Evolutionary conservation across 139 green algal genomes (phyloP), one percentile per base, ranked within the genome.

Genomic region (Pycnococcus provasolii): DNA sequence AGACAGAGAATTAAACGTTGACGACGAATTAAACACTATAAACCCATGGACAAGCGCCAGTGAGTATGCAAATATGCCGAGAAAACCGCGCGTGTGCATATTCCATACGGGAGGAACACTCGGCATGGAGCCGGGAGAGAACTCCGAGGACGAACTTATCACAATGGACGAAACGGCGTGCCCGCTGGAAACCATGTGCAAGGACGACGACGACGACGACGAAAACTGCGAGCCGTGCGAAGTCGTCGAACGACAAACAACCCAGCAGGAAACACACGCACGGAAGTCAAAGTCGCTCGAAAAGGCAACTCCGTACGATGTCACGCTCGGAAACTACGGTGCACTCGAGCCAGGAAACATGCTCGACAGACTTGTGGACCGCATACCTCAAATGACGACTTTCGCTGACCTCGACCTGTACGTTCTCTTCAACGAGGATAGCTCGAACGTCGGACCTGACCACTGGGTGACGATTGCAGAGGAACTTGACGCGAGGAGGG

Each of bases 91-190:
- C 0, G 87, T 92, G 45, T 73, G 92, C n/a, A 76, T 94, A 26
- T 61, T 95, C 4, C 87, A 94, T 73, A 90, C 82, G 6, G 87
- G 87, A 2, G 87, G 88, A 53, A 95, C 88, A 0, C 76, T 95
- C 44, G 88, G 87, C 47, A 94, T 95, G 88, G 82, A 89, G 58
- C 59, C 59, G 13, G 41, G 51, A 42, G 59, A 40, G 26, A 51
- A n/a, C 26, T 40, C 7, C 55, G 26, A 45, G 55, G 8, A 26
- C 26, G 26, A 26, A 26, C 26, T 26, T 26, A 26, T 26, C 26
- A 26, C 26, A 26, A 26, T 26, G 26, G 26, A 26, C 26, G 26
- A 26, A 26, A 26, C 26, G 26, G 26, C 26, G 26, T 26, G 26
- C 26, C 26, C 26, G 26, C 26, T 26, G 26, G 26, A 26, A 26